Evolutionary conservation across 257 asterid species (phyloP), one percentile per base, ranked within the genome.

Genomic region (Apocynum venetum): DNA sequence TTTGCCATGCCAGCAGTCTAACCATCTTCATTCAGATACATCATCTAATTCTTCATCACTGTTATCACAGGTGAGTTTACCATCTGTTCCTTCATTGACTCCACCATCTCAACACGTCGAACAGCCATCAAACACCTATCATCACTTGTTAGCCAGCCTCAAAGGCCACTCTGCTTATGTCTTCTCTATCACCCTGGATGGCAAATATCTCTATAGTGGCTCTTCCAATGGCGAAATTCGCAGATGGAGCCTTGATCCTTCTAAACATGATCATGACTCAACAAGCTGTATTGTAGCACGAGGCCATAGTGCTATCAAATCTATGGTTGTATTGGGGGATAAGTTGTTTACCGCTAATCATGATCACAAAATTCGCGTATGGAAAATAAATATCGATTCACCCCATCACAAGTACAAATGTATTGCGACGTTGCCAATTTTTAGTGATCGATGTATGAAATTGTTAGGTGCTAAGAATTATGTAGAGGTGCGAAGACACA

Each of bases 321-420:
- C 87, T 12, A 82, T 84, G 48, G 83, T 80, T 4, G 44, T 85
- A 46, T 67, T 71, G 1, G 89, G 89, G 13, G 89, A 87, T n/a
- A 86, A 81, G 51, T 80, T 92, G 20, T 87, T 89, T 85, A 87
- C 90, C 12, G 93, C 97, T 0, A 96, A 92, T 76, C 89, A 87
- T 49, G 97, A 91, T 53, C 86, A 89, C 84, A 89, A 84, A 65
- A 92, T 91, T 46, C 90, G 97, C 0, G 93, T 87, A 0, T 92
- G 97, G 97, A 91, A 83, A 76, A 80, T 91, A 13, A 89, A 86
- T 79, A 73, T 75, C 14, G 6, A 38, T 2, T 1, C 59, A 3
- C 56, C 57, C 12, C 5, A 38, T 19, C 80, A 76, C 6, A 76
- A 20, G 2, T 82, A 84, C 84, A 92, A 81, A 77, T 72, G 89